Conservation (phyloP, 2,329 filamentous ascomycete genomes). For the Phaeosphaeria sp. region DNA sequence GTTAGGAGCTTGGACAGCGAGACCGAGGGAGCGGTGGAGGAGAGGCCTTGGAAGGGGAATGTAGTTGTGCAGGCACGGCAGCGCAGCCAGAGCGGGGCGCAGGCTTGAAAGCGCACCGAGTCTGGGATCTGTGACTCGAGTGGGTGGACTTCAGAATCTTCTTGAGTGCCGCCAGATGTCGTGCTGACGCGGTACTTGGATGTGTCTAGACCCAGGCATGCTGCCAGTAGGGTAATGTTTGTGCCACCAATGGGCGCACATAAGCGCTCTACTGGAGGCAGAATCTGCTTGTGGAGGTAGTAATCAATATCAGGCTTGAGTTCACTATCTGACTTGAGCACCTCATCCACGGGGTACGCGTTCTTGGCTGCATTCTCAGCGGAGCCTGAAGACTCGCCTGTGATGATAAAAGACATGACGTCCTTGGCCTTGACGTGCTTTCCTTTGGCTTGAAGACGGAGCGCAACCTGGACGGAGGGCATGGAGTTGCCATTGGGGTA, state of each 20-base stretch:
- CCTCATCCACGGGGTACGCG: slow-evolving; percentile 84
- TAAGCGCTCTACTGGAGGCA: slow-evolving; percentile 95
- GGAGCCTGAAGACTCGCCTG: slow-evolving; percentile 68
- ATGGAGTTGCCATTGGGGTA: slow-evolving; percentile 95
- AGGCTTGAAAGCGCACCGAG: slow-evolving; percentile 84
- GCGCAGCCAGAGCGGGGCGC: slow-evolving; percentile 75
- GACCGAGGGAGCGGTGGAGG: slow-evolving; percentile 20
- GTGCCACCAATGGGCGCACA: slow-evolving; percentile 96
- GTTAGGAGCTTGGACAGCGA: slow-evolving; percentile 24
- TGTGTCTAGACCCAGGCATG: slow-evolving; percentile 91
- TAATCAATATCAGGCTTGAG: slow-evolving; percentile 93
- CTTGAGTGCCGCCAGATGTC: slow-evolving; percentile 56
- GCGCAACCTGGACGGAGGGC: slow-evolving; percentile 95
- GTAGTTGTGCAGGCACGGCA: slow-evolving; percentile 81
- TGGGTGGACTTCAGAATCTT: slow-evolving; percentile 70
- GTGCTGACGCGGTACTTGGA: slow-evolving; percentile 81
- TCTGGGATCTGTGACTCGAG: slow-evolving; percentile 95
- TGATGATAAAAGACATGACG: slow-evolving; percentile 95
- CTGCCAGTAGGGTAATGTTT: slow-evolving; percentile 85
- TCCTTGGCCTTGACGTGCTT: slow-evolving; percentile 91
- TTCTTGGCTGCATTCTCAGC: slow-evolving; percentile 81
- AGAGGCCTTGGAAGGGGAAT: slow-evolving; percentile 79
- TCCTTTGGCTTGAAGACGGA: slow-evolving; percentile 84
- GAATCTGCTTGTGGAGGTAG: slow-evolving; percentile 97
- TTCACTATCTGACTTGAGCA: slow-evolving; percentile 76